phyloP scores from a whole-genome alignment of 306 rosid genomes.

The Dalbergia oliveri region DNA sequence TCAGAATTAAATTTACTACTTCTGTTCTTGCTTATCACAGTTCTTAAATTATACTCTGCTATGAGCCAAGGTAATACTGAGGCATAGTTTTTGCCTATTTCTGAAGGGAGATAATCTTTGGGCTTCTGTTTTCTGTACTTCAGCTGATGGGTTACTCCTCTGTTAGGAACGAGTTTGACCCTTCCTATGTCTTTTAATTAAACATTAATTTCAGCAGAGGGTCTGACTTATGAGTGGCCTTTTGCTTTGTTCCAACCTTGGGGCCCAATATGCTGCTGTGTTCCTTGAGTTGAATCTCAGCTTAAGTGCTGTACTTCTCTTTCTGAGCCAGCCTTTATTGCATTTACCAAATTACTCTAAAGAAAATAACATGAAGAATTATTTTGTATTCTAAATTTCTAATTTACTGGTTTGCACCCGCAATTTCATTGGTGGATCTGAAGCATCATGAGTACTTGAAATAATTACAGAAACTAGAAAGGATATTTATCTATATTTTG shows the following conservation, averaged over 20 bases:
- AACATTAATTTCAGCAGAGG: constrained; percentile 21
- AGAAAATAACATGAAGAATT: not conserved
- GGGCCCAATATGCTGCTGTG: constrained; percentile 18
- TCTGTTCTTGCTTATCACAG: constrained; percentile 17
- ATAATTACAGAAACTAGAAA: constrained; percentile 9
- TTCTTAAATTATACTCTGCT: constrained; percentile 9
- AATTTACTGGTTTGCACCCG: constrained; percentile 12
- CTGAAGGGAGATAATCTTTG: constrained; percentile 13
- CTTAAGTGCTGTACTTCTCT: not conserved
- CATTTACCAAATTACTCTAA: constrained; percentile 1
- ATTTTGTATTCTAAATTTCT: not conserved
- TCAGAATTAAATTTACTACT: constrained; percentile 31
- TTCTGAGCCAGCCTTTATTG: constrained; percentile 29
- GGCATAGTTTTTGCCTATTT: constrained; percentile 25
- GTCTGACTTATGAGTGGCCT: not conserved
- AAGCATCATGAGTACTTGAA: constrained; percentile 26
- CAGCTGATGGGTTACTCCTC: constrained; percentile 5
- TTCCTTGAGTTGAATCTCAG: constrained; percentile 40
- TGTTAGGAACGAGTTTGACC: not conserved
- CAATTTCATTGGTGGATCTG: constrained; percentile 20
- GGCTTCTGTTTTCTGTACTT: constrained; percentile 12
- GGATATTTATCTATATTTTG: constrained; percentile 13
- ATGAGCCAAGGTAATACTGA: constrained; percentile 22
- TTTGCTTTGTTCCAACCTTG: constrained; percentile 34
- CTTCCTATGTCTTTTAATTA: not conserved